Base-by-base conservation (phyloP, 2,329 filamentous ascomycete species). In the Sarocladium brachiariae region DNA sequence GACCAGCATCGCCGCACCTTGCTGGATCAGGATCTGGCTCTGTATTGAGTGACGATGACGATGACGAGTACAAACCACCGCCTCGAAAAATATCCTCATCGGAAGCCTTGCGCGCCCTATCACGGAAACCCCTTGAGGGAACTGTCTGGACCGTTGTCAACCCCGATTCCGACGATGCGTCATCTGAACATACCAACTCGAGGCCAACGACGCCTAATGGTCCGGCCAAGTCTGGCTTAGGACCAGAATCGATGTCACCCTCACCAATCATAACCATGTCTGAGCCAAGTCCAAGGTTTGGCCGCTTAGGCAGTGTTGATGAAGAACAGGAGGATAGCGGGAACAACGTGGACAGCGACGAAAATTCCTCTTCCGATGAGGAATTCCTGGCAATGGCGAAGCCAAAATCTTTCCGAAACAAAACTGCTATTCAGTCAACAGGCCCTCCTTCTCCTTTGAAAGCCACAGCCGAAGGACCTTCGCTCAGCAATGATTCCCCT, bases 81-180 rank as follows among this genome's bases (percentile, higher is more conserved):
- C 75, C 76, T 2, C 76, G 73, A 56, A 77, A 78, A 59, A 72
- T 79, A 24, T 78, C 76, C 3, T 79, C 77, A 10, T 77, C 77
- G 1, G 76, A 81, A 54, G 72, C 72, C 4, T 61, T 81, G 34
- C 70, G 76, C 51, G 73, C 73, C 3, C 61, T 81, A 45, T 77
- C 77, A 14, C 67, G 76, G 55, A 66, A 64, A 21, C 76, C 77
- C 5, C 59, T 74, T n/a, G 76, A 71, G 58, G 66, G 62, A 9
- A 74, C 72, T 4, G 67, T 74, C n/a, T 77, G 74, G 74, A 76
- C 73, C 4, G 68, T 76, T 19, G 72, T 77, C 6, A 71, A 68
- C 50, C 59, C 66, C 4, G 63, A 61, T 18, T 51, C 58, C 11
- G 65, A 68, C 24, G 58, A 63, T 34, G 48, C 52, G 21, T 50